Conservation (phyloP, 73 alveolate genomes). For the Paramecium sexaurelia region DNA sequence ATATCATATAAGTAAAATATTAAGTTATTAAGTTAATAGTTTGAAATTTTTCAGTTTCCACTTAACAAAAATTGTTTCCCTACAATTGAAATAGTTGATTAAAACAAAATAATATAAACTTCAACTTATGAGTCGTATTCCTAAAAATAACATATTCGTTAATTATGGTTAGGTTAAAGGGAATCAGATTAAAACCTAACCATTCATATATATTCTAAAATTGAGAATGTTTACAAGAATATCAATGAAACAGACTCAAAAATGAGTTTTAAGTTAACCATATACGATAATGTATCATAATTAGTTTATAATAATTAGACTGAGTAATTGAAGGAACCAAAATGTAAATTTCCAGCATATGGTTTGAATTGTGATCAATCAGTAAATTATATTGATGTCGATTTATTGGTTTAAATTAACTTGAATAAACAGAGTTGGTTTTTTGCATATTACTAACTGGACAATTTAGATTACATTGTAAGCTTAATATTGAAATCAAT, state of each 20-base stretch:
- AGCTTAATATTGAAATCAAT: neutral
- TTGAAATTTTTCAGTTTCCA: slow-evolving; percentile 9
- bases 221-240: neutral
- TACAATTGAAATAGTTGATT: neutral
- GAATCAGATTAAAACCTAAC: neutral
- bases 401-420: neutral
- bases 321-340: neutral
- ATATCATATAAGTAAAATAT: neutral
- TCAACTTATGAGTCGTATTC: neutral
- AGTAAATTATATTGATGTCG: neutral
- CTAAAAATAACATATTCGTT: neutral
- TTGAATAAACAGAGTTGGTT: neutral
- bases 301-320: neutral
- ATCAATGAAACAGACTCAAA: neutral
- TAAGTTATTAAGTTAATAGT: neutral
- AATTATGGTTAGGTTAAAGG: neutral
- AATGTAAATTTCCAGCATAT: neutral
- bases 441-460: neutral
- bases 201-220: neutral
- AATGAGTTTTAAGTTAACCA: neutral
- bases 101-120: neutral
- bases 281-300: neutral
- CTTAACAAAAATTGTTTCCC: slow-evolving; percentile 7
- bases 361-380: neutral
- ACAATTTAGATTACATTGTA: neutral